Percentiles rank a stretch among this genome's conserved stretches.
phyloP scores from a whole-genome alignment of 1,284 basidiomycete species.

The Takashimella tepidaria region DNA sequence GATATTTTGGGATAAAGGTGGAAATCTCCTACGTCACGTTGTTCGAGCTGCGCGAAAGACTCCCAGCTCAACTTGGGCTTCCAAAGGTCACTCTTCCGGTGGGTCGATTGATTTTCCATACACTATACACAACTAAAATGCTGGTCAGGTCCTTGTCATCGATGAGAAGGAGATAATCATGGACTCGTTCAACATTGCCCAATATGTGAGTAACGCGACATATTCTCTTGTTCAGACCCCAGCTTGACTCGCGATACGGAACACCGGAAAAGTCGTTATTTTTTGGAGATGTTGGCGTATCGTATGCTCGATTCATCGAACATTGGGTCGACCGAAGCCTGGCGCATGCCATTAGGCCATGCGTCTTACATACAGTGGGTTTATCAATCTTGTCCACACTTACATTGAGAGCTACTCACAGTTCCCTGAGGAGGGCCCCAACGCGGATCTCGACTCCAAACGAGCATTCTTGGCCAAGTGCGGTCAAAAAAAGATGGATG shows the following conservation, averaged over 20 bases:
- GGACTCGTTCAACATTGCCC: constrained; percentile 17
- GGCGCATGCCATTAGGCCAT: constrained; percentile 13
- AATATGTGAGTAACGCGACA: constrained; percentile 7
- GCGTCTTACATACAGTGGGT: constrained; percentile 16
- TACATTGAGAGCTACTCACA: constrained; percentile 11
- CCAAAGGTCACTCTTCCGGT: constrained; percentile 17
- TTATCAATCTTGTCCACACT: neutral
- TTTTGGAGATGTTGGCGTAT: constrained; percentile 8
- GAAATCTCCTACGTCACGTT: constrained; percentile 10
- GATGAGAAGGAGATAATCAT: constrained; percentile 11
- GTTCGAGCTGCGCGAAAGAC: constrained; percentile 10
- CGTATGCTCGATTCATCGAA: constrained; percentile 16
- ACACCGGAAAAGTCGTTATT: constrained; percentile 12
- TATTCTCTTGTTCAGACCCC: neutral
- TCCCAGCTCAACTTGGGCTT: constrained; percentile 12
- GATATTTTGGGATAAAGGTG: constrained; percentile 7
- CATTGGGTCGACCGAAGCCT: constrained; percentile 18
- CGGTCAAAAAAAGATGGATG: constrained; percentile 18
- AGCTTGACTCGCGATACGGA: constrained; percentile 12
- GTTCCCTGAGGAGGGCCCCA: constrained; percentile 7
- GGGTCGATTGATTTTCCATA: constrained; percentile 3
- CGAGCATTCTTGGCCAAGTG: constrained; percentile 17
- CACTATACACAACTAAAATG: neutral
- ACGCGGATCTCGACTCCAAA: constrained; percentile 9
- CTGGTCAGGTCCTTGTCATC: constrained; percentile 6